Evolutionary conservation across 140 eudicot genomes (phyloP), one percentile per base, ranked within the genome.

Genomic region (Anethum foeniculum): DNA sequence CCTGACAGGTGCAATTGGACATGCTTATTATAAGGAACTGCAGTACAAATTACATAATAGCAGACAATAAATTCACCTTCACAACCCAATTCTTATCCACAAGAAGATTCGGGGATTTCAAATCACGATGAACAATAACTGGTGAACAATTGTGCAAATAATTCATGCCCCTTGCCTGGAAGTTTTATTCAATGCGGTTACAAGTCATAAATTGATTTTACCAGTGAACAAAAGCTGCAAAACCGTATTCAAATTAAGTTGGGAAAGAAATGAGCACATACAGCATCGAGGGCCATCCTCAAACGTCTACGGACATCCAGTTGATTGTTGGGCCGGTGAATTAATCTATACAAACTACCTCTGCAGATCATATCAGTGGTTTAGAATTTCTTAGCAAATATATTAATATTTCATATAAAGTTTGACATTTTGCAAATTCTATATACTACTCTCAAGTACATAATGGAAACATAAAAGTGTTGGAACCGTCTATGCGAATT

Each of bases 11-110:
- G 80, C 73, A 71, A 38, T 10, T n/a, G 32, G 77, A 60, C 87
- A 84, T 83, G 75, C 25, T 71, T 52, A 49, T 41, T 81, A 68
- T 19, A 52, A 79, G 74, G 74, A 34, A 32, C 44, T 68, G 74
- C 25, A 68, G 43, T 30, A 14, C 23, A 15, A 28, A 56, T 83
- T 46, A 80, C 21, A 74, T 82, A 8, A 30, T 14, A 71, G 46
- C 41, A 79, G 82, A 82, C 49, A 77, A 43, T 81, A 80, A 79
- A 32, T 38, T 65, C 84, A 94, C 98, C 98, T 94, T 94, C 48
- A 94, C 98, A 85, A 94, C 96, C 98, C 98, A 94, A 68, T 94
- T 94, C 83, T 88, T 94, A 85, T 94, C 98, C 75, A 94, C 98
- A 77, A 94, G 97, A 62, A 94, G 96, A 85, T 94, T 94, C 58